phyloP scores from a whole-genome alignment of 768 basidiomycete genomes.

The Naganishia friedmannii region DNA sequence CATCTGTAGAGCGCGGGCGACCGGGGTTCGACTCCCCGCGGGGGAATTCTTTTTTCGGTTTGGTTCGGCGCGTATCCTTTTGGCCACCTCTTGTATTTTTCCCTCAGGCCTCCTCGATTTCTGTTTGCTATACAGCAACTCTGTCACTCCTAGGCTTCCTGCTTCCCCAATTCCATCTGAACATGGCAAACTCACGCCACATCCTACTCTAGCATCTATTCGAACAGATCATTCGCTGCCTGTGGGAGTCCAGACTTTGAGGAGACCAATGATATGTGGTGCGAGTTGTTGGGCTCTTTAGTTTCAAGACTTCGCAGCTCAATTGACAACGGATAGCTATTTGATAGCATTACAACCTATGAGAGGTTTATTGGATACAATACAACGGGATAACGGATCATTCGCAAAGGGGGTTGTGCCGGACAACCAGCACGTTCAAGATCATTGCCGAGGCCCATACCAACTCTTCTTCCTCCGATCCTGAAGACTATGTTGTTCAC shows the following conservation, averaged over 20 bases:
- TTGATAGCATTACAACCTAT: not conserved
- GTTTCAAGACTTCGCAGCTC: not conserved
- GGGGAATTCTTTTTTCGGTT: constrained; percentile 3
- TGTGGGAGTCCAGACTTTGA: no score
- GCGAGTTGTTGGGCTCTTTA: no score
- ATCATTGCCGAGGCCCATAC: constrained; percentile 23
- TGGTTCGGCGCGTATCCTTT: no score
- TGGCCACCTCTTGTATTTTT: not conserved
- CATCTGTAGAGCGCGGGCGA: constrained; percentile 23
- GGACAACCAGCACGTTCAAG: not conserved
- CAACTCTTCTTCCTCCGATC: constrained; percentile 25
- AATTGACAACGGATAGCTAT: not conserved
- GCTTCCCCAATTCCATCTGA: no score
- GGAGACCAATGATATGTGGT: no score
- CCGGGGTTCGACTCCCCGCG: constrained; percentile 26
- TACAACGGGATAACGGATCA: not conserved
- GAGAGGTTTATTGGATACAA: not conserved
- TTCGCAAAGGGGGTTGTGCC: not conserved
- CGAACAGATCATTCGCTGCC: no score
- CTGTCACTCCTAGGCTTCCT: no score
- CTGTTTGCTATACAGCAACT: no score
- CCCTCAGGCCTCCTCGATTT: no score
- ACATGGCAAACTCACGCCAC: no score
- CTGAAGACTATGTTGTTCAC: not conserved
- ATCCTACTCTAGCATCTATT: no score